Conservation (phyloP, 768 basidiomycete genomes). For the Pleurotus giganteus region DNA sequence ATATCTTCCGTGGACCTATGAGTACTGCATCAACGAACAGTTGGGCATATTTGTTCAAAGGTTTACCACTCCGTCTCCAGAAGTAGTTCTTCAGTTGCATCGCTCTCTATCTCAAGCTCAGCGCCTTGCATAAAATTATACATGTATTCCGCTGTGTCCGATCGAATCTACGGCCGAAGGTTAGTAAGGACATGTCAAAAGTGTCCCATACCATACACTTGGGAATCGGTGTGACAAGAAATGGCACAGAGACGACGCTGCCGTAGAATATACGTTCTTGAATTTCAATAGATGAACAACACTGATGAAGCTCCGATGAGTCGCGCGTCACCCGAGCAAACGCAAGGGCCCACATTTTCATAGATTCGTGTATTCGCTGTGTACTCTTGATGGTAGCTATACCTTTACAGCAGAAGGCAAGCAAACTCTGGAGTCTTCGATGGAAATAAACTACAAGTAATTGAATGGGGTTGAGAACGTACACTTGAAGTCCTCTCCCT, state of each 20-base stretch:
- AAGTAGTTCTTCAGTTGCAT: conserved; percentile 64
- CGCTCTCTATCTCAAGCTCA: conserved; percentile 64
- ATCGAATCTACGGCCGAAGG: conserved; percentile 59
- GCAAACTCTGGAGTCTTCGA: conserved; percentile 50
- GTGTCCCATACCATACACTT: conserved; percentile 48
- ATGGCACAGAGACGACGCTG: conserved; percentile 42
- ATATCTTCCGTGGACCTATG: conserved; percentile 43
- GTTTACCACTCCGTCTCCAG: conserved; percentile 82
- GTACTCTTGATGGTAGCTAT: conserved; percentile 74
- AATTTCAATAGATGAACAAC: conserved; percentile 63
- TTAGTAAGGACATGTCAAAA: conserved; percentile 11
- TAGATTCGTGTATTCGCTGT: conserved; percentile 76
- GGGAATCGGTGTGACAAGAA: conserved; percentile 84
- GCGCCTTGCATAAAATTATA: conserved; percentile 74
- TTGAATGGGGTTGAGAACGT: conserved; percentile 17
- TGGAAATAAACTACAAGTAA: conserved; percentile 11
- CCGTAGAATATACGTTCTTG: conserved; percentile 40
- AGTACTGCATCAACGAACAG: conserved; percentile 9
- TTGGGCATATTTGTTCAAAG: not conserved
- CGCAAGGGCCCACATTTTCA: conserved; percentile 71
- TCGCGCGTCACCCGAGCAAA: conserved; percentile 7
- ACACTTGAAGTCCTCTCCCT: conserved; percentile 53
- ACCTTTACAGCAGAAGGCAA: conserved; percentile 59
- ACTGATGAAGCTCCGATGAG: conserved; percentile 34
- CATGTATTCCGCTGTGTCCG: conserved; percentile 78